phyloP scores from a whole-genome alignment of 1,139 yeast species.

The Wickerhamiella pararugosa region DNA sequence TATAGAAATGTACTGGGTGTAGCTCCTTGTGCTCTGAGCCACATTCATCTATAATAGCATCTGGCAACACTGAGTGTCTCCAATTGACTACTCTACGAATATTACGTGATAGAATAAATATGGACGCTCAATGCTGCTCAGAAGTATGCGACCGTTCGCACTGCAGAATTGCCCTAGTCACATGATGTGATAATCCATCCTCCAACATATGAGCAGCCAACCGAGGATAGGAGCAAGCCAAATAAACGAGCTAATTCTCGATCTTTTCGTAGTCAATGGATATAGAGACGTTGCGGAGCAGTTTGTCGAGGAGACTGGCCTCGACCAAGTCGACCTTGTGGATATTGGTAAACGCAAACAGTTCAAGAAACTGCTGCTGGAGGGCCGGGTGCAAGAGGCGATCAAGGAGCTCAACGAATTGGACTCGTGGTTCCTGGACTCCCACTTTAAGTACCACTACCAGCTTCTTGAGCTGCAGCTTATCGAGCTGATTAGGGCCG shows the following conservation, averaged over 20 bases:
- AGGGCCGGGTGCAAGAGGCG: constrained; percentile 2
- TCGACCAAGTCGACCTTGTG: constrained; percentile 1
- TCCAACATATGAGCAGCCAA: too few species aligned
- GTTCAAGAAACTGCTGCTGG: neutral
- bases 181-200: too few species aligned
- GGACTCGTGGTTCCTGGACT: constrained; percentile 5
- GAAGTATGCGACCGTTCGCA: too few species aligned
- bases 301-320: constrained; percentile 3
- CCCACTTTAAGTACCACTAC: neutral
- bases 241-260: constrained; percentile 4
- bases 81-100: too few species aligned
- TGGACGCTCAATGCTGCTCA: too few species aligned
- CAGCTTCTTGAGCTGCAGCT: constrained; percentile 3
- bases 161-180: too few species aligned
- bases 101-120: too few species aligned
- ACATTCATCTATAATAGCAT: too few species aligned
- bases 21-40: too few species aligned
- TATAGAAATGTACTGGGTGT: too few species aligned
- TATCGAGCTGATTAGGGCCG: constrained; percentile 26
- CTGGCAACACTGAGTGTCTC: too few species aligned
- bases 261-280: constrained; percentile 7
- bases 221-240: neutral
- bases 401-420: constrained; percentile 4
- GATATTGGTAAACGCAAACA: constrained; percentile 4
- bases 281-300: constrained; percentile 5